phyloP scores from a whole-genome alignment of 176 grass and related monocot genomes.

The Musa troglodytarum region DNA sequence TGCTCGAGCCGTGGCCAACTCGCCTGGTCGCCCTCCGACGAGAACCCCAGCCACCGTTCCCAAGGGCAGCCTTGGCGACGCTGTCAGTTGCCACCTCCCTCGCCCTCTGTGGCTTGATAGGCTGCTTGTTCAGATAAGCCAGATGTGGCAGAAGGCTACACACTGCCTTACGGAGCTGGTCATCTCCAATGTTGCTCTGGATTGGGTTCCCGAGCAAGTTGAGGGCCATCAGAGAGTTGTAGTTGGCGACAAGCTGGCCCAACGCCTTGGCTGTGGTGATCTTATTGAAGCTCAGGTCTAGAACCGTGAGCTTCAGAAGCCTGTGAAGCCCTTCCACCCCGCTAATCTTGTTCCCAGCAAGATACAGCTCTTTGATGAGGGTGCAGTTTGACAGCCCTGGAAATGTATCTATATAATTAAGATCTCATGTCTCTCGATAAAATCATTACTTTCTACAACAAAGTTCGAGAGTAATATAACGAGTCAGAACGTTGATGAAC shows the following conservation, averaged over 20 bases:
- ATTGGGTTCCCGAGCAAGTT: conserved; percentile 77
- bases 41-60: conserved; percentile 32
- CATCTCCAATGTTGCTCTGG: conserved; percentile 65
- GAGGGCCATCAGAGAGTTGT: conserved; percentile 62
- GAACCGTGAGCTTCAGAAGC: conserved; percentile 61
- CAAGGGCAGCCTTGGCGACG: conserved; percentile 73
- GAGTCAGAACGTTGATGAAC: neutral
- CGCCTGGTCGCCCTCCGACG: conserved; percentile 34
- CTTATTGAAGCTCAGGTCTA: conserved; percentile 83
- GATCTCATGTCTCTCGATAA: neutral
- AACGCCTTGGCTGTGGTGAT: conserved; percentile 71
- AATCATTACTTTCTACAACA: too few species aligned
- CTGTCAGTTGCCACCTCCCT: conserved; percentile 53
- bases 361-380: conserved; percentile 78
- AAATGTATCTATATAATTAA: neutral
- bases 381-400: conserved; percentile 67
- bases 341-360: conserved; percentile 90
- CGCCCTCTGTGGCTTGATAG: conserved; percentile 52
- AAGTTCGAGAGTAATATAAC: neutral
- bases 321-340: conserved; percentile 84
- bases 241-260: conserved; percentile 89
- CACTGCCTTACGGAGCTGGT: conserved; percentile 54
- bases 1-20: conserved; percentile 22
- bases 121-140: conserved; percentile 72
- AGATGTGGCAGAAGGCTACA: conserved; percentile 58